Percentiles rank a stretch among this genome's conserved stretches.
Conservation (phyloP, 495 filamentous ascomycete species). For the Chlorociboria aeruginascens region DNA sequence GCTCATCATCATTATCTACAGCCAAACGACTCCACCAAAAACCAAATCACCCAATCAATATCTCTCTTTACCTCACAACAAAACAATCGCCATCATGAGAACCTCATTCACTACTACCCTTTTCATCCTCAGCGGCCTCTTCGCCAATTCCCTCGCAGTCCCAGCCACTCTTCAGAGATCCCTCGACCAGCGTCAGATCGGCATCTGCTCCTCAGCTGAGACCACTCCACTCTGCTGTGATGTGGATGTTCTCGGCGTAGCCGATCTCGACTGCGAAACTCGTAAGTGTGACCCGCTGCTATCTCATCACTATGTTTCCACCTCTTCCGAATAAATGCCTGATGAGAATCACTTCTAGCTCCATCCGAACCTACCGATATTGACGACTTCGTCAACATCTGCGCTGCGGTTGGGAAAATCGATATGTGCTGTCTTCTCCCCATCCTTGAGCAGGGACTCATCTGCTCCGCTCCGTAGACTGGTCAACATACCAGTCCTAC, state of each 20-base stretch:
- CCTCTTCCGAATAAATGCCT: not conserved
- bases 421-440: conserved; percentile 27
- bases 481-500: too few species aligned
- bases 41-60: not conserved
- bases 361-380: conserved; percentile 17
- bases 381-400: conserved; percentile 18
- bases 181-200: conserved; percentile 10
- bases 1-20: too few species aligned
- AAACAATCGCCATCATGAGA: conserved; percentile 22
- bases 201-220: conserved; percentile 13
- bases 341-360: conserved; percentile 9
- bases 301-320: not conserved
- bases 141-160: conserved; percentile 23
- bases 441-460: conserved; percentile 2
- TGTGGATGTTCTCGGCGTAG: conserved; percentile 32
- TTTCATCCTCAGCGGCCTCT: conserved; percentile 16
- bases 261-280: conserved; percentile 31
- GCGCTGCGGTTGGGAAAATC: conserved; percentile 25
- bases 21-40: too few species aligned
- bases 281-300: conserved; percentile 24
- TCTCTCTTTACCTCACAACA: conserved; percentile 1
- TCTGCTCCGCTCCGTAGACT: not conserved
- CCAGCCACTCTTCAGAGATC: conserved; percentile 1
- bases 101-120: conserved; percentile 25
- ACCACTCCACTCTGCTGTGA: conserved; percentile 29